These are phyloP conservation scores for Zelopaecilomyces penicillatus DNA, from an alignment of 2,329 filamentous ascomycete genomes.

Conservation along the genomic window DNA sequence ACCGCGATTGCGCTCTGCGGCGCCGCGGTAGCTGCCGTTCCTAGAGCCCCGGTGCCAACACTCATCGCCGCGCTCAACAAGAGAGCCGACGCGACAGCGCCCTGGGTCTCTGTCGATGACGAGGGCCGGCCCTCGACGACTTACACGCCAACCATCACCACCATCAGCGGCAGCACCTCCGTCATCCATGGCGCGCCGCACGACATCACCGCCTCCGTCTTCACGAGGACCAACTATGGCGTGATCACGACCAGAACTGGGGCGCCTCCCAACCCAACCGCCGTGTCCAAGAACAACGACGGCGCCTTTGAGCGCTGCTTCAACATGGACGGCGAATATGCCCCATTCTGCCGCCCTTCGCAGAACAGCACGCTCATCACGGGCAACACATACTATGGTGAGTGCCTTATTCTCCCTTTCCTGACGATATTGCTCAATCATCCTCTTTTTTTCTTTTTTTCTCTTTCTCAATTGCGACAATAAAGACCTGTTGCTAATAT, in stretches of 20 bases:
- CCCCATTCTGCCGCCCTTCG: conserved; percentile 45
- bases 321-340: conserved; percentile 37
- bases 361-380: conserved; percentile 34
- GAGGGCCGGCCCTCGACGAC: conserved; percentile 37
- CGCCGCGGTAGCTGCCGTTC: conserved; percentile 20
- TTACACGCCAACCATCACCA: conserved; percentile 40
- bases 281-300: conserved; percentile 30
- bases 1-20: conserved; percentile 17
- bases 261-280: conserved; percentile 36
- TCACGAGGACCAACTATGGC: conserved; percentile 26
- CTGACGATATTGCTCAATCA: background rate
- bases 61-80: conserved; percentile 10
- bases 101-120: conserved; percentile 45
- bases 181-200: conserved; percentile 32
- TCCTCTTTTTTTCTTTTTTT: background rate
- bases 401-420: conserved; percentile 9
- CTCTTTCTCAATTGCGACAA: background rate
- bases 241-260: conserved; percentile 33
- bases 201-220: conserved; percentile 38
- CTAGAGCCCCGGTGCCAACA: conserved; percentile 12
- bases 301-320: conserved; percentile 43
- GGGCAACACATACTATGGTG: conserved; percentile 44
- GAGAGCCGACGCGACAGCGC: conserved; percentile 21
- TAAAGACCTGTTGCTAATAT: conserved; percentile 1
- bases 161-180: conserved; percentile 35